A percentile compares a stretch with the other conserved stretches of the same genome.
Conservation (phyloP, 257 asterid genomes). For the Primulina tabacum region DNA sequence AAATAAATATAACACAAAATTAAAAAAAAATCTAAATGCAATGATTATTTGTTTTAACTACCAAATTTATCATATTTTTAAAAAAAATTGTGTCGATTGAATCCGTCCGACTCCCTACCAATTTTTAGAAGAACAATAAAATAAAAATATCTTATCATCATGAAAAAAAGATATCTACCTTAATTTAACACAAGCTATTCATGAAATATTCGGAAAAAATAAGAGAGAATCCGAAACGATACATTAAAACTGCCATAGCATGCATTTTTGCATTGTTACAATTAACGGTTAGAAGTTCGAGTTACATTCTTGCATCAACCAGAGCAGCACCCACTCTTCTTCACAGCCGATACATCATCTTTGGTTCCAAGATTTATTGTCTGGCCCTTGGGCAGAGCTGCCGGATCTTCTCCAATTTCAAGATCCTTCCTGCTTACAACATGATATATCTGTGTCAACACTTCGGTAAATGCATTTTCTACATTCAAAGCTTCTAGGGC, state of each 20-base stretch:
- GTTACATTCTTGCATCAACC: slow-evolving; percentile 7
- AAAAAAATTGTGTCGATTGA: too few species aligned
- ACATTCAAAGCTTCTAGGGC: slow-evolving; percentile 43
- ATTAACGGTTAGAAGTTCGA: background rate
- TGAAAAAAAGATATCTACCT: background rate
- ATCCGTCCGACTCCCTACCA: background rate
- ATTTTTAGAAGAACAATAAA: background rate
- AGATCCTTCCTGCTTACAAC: slow-evolving; percentile 40
- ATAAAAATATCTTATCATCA: background rate
- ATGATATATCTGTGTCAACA: slow-evolving; percentile 38
- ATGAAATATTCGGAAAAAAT: background rate
- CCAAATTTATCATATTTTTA: too few species aligned
- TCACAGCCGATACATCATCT: slow-evolving; percentile 34
- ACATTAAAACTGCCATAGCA: background rate
- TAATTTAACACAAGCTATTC: background rate
- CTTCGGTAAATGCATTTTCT: slow-evolving; percentile 41
- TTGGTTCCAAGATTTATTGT: slow-evolving; percentile 31
- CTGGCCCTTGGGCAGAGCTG: slow-evolving; percentile 37
- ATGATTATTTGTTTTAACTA: too few species aligned
- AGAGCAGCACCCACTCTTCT: slow-evolving; percentile 40
- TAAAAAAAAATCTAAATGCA: too few species aligned
- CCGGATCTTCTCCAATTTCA: slow-evolving; percentile 35
- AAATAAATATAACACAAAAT: too few species aligned
- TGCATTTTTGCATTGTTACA: background rate
- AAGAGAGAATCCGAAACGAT: background rate